phyloP scores from a whole-genome alignment of 208 protist genomes.

The Leishmania braziliensis region DNA sequence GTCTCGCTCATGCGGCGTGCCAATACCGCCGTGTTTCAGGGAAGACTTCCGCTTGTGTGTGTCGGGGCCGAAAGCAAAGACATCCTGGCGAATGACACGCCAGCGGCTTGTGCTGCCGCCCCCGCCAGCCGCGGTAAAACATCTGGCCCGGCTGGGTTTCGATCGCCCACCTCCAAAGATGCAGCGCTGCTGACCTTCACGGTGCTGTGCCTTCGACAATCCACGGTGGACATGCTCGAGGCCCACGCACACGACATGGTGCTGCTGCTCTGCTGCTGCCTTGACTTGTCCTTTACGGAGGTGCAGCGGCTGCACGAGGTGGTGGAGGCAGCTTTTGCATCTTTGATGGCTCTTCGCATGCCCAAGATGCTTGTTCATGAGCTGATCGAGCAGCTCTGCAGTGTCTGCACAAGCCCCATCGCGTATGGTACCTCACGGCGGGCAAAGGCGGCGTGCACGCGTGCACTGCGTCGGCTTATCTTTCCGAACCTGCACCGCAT shows the following conservation, averaged over 20 bases:
- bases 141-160: neutral
- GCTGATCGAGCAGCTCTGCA: constrained; percentile 54
- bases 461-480: constrained; percentile 46
- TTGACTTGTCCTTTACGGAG: constrained; percentile 62
- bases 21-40: constrained; percentile 18
- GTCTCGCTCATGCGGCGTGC: constrained; percentile 11
- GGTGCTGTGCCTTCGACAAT: constrained; percentile 9
- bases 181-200: constrained; percentile 24
- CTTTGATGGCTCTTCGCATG: constrained; percentile 30
- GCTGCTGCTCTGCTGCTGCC: constrained; percentile 26
- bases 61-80: too few relatives aligned
- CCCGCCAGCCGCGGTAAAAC: neutral
- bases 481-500: constrained; percentile 83
- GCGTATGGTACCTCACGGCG: constrained; percentile 43
- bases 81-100: neutral
- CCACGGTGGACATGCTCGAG: constrained; percentile 7
- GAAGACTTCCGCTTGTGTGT: constrained; percentile 11
- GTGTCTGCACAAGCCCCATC: constrained; percentile 33
- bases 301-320: constrained; percentile 40
- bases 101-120: neutral
- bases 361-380: constrained; percentile 54
- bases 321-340: constrained; percentile 33
- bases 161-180: constrained; percentile 3
- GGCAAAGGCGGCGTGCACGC: constrained; percentile 47
- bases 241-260: constrained; percentile 14